Conservation (phyloP, 2,329 filamentous ascomycete species). For the Microcera coccophila region DNA sequence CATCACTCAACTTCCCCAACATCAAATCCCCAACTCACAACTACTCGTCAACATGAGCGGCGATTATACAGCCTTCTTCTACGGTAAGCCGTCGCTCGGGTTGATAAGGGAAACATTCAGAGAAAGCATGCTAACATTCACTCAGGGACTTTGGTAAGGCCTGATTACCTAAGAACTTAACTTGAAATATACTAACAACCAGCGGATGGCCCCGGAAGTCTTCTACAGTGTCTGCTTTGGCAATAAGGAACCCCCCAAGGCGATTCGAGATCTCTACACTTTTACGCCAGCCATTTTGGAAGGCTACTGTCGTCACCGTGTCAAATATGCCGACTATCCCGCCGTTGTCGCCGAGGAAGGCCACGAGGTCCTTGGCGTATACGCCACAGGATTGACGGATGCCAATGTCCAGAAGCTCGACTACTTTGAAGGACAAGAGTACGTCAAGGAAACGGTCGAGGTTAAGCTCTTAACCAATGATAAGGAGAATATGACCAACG, state of each 20-base stretch:
- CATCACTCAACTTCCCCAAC: too few species aligned
- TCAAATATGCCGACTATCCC: constrained; percentile 72
- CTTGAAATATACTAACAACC: constrained; percentile 20
- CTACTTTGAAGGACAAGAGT: constrained; percentile 75
- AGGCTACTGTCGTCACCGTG: constrained; percentile 66
- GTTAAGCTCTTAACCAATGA: constrained; percentile 50
- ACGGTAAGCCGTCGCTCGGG: constrained; percentile 40
- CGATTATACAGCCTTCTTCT: constrained; percentile 52
- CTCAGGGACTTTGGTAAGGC: constrained; percentile 14
- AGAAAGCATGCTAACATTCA: constrained; percentile 2
- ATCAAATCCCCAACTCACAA: too few species aligned
- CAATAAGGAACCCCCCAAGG: constrained; percentile 43
- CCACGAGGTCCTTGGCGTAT: constrained; percentile 66
- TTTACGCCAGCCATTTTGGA: constrained; percentile 74
- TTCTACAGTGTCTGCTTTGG: constrained; percentile 82
- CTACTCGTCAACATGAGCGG: constrained; percentile 39
- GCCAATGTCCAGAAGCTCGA: constrained; percentile 74
- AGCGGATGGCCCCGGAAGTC: constrained; percentile 75
- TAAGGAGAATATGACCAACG: constrained; percentile 36
- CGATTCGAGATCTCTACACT: constrained; percentile 53
- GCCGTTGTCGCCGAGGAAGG: constrained; percentile 60
- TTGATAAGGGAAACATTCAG: not conserved
- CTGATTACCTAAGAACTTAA: not conserved
- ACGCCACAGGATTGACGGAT: constrained; percentile 73
- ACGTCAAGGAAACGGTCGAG: constrained; percentile 53